phyloP scores from a whole-genome alignment of 305 asterid genomes.

The Solanum hybrid region DNA sequence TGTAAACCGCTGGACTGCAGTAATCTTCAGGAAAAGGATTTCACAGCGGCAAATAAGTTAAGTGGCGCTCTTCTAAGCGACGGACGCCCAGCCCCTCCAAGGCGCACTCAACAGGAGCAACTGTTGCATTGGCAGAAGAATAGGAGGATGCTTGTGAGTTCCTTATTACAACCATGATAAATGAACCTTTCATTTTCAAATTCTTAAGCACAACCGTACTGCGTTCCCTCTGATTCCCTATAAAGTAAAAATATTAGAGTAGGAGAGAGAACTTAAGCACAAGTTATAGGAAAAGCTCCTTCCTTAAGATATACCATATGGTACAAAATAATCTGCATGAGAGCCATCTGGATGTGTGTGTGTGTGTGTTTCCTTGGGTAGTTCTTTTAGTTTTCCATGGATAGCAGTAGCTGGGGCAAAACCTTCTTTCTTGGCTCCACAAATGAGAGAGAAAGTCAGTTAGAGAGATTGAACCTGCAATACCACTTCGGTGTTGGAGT shows the following conservation, averaged over 20 bases:
- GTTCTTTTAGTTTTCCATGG: not conserved
- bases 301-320: not conserved
- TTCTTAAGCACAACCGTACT: not conserved
- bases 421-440: not conserved
- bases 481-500: not conserved
- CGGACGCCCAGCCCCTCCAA: constrained; percentile 75
- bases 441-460: not conserved
- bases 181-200: not conserved
- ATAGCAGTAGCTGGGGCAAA: not conserved
- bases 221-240: not conserved
- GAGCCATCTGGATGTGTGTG: not conserved
- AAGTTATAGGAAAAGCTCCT: not conserved
- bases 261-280: constrained; percentile 1
- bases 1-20: constrained; percentile 91
- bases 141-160: constrained; percentile 87
- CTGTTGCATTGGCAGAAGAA: constrained; percentile 88
- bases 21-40: constrained; percentile 76
- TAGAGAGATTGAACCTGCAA: not conserved
- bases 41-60: constrained; percentile 46
- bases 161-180: not conserved
- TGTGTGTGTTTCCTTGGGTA: not conserved
- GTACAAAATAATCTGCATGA: not conserved
- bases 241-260: not conserved
- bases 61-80: constrained; percentile 80
- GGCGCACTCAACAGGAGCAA: constrained; percentile 93